These are phyloP conservation scores for Aureobasidium leucospermi DNA, from an alignment of 2,329 filamentous ascomycete species.

Conservation along the genomic window DNA sequence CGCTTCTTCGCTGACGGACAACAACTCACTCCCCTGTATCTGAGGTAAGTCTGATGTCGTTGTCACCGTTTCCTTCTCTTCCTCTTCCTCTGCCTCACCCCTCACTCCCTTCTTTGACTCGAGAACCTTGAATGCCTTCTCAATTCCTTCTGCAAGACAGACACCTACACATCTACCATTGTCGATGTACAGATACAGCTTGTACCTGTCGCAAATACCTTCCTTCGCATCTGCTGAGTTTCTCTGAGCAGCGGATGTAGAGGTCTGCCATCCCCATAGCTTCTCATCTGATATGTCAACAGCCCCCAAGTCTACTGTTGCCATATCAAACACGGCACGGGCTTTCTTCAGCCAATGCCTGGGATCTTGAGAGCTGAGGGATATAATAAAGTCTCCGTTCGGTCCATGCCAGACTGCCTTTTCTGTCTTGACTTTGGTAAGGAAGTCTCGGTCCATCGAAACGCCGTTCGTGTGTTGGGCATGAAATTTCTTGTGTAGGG, in stretches of 20 bases:
- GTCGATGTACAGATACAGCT: conserved; percentile 55
- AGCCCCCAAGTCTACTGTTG: conserved; percentile 55
- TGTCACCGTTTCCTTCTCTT: neutral
- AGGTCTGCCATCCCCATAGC: conserved; percentile 44
- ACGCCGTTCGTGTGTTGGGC: conserved; percentile 54
- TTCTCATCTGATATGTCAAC: conserved; percentile 51
- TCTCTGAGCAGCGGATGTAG: neutral
- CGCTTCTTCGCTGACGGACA: conserved; percentile 38
- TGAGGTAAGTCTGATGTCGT: neutral
- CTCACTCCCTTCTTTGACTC: neutral
- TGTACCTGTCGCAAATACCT: conserved; percentile 43
- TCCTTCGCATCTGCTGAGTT: conserved; percentile 5
- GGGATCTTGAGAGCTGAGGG: conserved; percentile 46
- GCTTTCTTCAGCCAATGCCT: conserved; percentile 48
- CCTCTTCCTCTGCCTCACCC: conserved; percentile 12
- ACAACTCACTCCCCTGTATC: conserved; percentile 11
- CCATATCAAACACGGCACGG: conserved; percentile 48
- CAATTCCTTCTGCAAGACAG: conserved; percentile 55
- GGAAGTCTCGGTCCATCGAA: conserved; percentile 52
- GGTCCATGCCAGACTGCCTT: conserved; percentile 12
- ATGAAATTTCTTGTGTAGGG: conserved; percentile 58
- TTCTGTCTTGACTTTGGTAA: conserved; percentile 31
- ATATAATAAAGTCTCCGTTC: conserved; percentile 45
- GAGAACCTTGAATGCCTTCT: conserved; percentile 47
- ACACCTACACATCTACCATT: conserved; percentile 56